A percentile compares a stretch with the other conserved stretches of the same genome.
phyloP scores from a whole-genome alignment of 176 grass and related monocot species.

The Zizania latifolia region DNA sequence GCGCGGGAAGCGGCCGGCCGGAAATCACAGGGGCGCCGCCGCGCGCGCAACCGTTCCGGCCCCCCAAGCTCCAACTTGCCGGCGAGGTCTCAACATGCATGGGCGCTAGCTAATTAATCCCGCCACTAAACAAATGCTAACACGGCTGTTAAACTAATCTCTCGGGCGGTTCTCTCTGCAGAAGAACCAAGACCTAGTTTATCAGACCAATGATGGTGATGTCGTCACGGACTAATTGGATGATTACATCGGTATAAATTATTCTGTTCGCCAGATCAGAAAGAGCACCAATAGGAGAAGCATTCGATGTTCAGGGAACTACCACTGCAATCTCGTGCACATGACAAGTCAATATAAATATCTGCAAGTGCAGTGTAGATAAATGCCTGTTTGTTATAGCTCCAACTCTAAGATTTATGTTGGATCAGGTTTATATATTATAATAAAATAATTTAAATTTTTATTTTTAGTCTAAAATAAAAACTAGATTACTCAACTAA shows the following conservation, averaged over 20 bases:
- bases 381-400: too few species aligned
- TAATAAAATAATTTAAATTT: too few species aligned
- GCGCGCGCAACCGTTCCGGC: slow-evolving; percentile 14
- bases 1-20: slow-evolving; percentile 15
- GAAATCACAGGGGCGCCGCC: neutral
- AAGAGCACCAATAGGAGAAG: neutral
- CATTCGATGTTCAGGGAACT: neutral
- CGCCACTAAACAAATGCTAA: slow-evolving; percentile 24
- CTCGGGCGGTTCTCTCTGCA: neutral
- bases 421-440: too few species aligned
- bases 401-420: too few species aligned
- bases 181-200: slow-evolving; percentile 16
- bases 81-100: slow-evolving; percentile 26
- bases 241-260: slow-evolving; percentile 31
- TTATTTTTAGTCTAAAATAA: too few species aligned
- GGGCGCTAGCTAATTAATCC: slow-evolving; percentile 22
- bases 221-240: slow-evolving; percentile 37
- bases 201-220: slow-evolving; percentile 21
- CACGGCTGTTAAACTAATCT: slow-evolving; percentile 15
- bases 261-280: neutral
- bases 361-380: neutral
- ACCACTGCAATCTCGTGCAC: neutral
- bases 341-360: neutral
- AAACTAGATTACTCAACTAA: too few species aligned
- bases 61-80: neutral